Conservation (phyloP, 768 basidiomycete genomes). For the Thelephora aurantiotincta region DNA sequence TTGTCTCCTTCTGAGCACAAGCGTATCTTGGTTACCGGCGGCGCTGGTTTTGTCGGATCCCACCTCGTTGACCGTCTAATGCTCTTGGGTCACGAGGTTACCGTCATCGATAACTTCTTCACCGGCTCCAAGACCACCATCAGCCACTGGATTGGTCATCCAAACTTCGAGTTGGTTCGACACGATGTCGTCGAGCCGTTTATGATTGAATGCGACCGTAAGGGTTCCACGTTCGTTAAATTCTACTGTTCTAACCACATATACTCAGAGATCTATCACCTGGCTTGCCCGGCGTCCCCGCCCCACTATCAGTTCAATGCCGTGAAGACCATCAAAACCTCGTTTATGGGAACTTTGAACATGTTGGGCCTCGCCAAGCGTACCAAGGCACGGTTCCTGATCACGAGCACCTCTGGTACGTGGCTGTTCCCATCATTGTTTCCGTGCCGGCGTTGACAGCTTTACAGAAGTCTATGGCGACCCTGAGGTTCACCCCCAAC, state of each 20-base stretch:
- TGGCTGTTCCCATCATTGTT: slow-evolving; percentile 4
- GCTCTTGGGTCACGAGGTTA: slow-evolving; percentile 95
- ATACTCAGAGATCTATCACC: slow-evolving; percentile 82
- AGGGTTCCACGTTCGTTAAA: slow-evolving; percentile 15
- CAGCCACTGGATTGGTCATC: slow-evolving; percentile 92
- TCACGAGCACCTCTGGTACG: slow-evolving; percentile 86
- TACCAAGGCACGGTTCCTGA: slow-evolving; percentile 93
- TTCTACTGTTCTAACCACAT: background rate
- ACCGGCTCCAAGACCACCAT: slow-evolving; percentile 97
- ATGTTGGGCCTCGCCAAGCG: slow-evolving; percentile 98
- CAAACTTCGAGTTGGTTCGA: slow-evolving; percentile 96
- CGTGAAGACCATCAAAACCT: slow-evolving; percentile 96
- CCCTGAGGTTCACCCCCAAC: slow-evolving; percentile 95
- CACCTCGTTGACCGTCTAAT: slow-evolving; percentile 96
- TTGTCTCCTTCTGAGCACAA: slow-evolving; percentile 68
- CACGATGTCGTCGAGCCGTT: slow-evolving; percentile 97
- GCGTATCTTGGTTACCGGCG: slow-evolving; percentile 89
- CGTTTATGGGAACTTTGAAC: slow-evolving; percentile 95
- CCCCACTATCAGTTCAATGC: slow-evolving; percentile 98
- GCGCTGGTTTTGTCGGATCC: slow-evolving; percentile 98
- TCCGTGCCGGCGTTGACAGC: slow-evolving; percentile 2
- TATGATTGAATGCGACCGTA: slow-evolving; percentile 97
- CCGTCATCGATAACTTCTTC: slow-evolving; percentile 97
- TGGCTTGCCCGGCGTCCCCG: slow-evolving; percentile 95
- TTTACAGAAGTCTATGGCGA: slow-evolving; percentile 89